These are phyloP conservation scores for Botrytis hyacinthi DNA, from an alignment of 2,329 filamentous ascomycete species.

Conservation along the genomic window DNA sequence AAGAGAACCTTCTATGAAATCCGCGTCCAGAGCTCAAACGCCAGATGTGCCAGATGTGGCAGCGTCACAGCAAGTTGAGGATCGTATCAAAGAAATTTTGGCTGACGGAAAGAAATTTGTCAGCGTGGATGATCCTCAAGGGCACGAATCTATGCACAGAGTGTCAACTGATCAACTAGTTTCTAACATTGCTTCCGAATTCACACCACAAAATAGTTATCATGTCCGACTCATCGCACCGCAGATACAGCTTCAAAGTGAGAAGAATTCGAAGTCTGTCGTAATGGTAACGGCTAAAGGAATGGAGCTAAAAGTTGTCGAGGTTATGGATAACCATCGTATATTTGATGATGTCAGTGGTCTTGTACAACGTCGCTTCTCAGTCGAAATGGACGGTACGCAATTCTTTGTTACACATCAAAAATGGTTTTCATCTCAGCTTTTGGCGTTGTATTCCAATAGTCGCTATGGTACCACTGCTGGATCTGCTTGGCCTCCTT, in stretches of 20 bases:
- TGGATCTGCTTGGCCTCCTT: slow-evolving; percentile 91
- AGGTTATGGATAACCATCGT: slow-evolving; percentile 95
- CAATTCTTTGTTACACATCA: slow-evolving; percentile 98
- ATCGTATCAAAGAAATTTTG: slow-evolving; percentile 81
- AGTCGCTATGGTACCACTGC: slow-evolving; percentile 85
- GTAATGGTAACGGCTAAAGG: slow-evolving; percentile 94
- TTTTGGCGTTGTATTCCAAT: slow-evolving; percentile 90
- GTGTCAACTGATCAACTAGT: slow-evolving; percentile 60
- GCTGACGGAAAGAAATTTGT: slow-evolving; percentile 83
- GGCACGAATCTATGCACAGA: slow-evolving; percentile 39
- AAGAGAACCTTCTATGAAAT: slow-evolving; percentile 28
- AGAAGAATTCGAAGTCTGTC: slow-evolving; percentile 97
- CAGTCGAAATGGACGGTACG: slow-evolving; percentile 93
- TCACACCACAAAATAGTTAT: slow-evolving; percentile 88
- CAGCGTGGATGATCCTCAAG: slow-evolving; percentile 57
- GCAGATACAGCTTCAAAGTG: slow-evolving; percentile 96
- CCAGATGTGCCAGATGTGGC: slow-evolving; percentile 25
- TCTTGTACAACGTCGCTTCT: slow-evolving; percentile 89
- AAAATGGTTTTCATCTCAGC: slow-evolving; percentile 80
- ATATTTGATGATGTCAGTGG: slow-evolving; percentile 92
- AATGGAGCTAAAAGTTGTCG: slow-evolving; percentile 96
- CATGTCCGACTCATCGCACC: slow-evolving; percentile 93
- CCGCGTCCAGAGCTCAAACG: slow-evolving; percentile 29
- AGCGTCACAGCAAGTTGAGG: slow-evolving; percentile 66
- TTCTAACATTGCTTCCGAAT: slow-evolving; percentile 80